These are phyloP conservation scores for Boletus rubropictus DNA, from an alignment of 768 basidiomycete species.

Conservation along the genomic window DNA sequence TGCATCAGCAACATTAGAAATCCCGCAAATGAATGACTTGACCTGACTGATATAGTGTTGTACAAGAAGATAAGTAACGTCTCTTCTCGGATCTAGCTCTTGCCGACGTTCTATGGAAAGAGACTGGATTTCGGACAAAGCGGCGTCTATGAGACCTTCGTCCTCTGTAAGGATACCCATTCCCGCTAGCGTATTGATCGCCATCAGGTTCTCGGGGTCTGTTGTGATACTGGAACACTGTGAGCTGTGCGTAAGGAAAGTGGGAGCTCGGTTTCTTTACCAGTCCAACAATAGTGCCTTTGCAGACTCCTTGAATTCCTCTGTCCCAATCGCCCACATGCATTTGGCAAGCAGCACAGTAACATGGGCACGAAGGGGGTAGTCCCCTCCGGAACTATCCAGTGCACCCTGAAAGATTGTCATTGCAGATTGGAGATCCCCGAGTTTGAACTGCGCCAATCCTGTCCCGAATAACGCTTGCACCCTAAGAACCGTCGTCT, in stretches of 20 bases:
- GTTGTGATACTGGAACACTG: slow-evolving; percentile 53
- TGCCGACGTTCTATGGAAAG: slow-evolving; percentile 62
- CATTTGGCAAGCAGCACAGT: slow-evolving; percentile 77
- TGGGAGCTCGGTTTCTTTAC: slow-evolving; percentile 38
- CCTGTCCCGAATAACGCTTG: slow-evolving; percentile 70
- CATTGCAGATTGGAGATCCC: slow-evolving; percentile 58
- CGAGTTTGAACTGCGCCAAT: slow-evolving; percentile 61
- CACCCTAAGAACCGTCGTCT: slow-evolving; percentile 42
- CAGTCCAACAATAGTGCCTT: slow-evolving; percentile 77
- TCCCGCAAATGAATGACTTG: slow-evolving; percentile 8
- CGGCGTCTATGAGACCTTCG: slow-evolving; percentile 76
- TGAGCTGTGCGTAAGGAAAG: slow-evolving; percentile 11
- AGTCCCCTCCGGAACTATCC: slow-evolving; percentile 45
- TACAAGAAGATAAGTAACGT: slow-evolving; percentile 66
- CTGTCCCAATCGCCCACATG: slow-evolving; percentile 75
- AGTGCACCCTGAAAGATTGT: slow-evolving; percentile 63
- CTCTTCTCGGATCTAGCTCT: slow-evolving; percentile 60
- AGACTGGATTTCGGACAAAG: slow-evolving; percentile 71
- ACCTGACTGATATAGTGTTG: slow-evolving; percentile 75
- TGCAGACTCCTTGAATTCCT: slow-evolving; percentile 71
- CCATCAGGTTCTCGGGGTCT: slow-evolving; percentile 73
- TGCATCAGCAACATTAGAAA: not conserved
- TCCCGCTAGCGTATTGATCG: slow-evolving; percentile 80
- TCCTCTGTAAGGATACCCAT: slow-evolving; percentile 84
- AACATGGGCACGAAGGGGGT: slow-evolving; percentile 56